phyloP scores from a whole-genome alignment of 2,329 filamentous ascomycete species.

The Fusarium metavorans region DNA sequence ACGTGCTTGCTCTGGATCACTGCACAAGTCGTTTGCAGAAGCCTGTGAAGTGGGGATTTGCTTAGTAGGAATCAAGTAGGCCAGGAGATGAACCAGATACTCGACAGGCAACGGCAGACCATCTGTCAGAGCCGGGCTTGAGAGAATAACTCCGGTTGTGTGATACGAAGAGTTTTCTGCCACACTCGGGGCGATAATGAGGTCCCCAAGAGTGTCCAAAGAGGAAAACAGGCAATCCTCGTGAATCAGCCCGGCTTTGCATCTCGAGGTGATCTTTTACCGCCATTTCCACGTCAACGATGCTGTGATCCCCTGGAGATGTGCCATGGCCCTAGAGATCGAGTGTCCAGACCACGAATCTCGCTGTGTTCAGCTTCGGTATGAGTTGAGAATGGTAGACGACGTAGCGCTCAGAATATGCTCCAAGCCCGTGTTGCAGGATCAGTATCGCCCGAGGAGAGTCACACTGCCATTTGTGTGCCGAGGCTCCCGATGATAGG shows the following conservation, averaged over 20 bases:
- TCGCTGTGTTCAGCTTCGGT: not conserved
- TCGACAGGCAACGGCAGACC: not conserved
- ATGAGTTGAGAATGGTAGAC: not conserved
- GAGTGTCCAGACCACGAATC: not conserved
- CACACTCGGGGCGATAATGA: not conserved
- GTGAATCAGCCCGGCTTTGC: not conserved
- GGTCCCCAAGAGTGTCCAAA: not conserved
- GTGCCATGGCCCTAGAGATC: not conserved
- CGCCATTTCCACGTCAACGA: not conserved
- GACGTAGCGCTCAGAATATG: not conserved
- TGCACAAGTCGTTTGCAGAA: not conserved
- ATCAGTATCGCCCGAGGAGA: not conserved
- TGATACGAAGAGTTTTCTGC: not conserved
- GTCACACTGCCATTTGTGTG: not conserved
- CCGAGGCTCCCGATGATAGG: not conserved
- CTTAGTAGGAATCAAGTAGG: not conserved
- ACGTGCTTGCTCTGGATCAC: not conserved
- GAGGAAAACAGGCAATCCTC: not conserved
- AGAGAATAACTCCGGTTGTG: not conserved
- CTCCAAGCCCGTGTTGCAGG: not conserved
- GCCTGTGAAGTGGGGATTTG: not conserved
- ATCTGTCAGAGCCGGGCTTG: not conserved
- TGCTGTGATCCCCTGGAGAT: not conserved
- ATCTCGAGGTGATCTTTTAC: not conserved
- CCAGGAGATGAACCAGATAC: not conserved